phyloP scores from a whole-genome alignment of 805 yeast genomes.

The Wickerhamiella sergipiensis region DNA sequence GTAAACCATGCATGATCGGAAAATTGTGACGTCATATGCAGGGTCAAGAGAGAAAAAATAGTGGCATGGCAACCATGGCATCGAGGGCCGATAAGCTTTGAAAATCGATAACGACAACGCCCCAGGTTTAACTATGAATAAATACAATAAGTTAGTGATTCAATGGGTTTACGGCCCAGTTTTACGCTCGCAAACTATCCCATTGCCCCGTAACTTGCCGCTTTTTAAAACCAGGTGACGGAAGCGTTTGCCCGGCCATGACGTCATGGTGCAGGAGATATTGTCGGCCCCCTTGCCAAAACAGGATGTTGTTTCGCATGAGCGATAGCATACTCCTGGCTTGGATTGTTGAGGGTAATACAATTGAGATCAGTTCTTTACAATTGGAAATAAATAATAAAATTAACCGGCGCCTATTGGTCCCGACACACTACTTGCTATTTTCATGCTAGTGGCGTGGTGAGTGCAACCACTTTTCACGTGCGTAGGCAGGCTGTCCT shows the following conservation, averaged over 20 bases:
- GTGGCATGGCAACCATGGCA: neutral
- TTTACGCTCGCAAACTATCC: neutral
- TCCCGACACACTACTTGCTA: too few species aligned
- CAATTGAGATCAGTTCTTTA: too few species aligned
- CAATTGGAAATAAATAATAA: too few species aligned
- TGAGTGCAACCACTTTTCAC: neutral
- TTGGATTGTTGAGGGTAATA: neutral
- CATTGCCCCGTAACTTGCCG: neutral
- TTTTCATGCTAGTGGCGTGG: neutral
- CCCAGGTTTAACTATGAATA: neutral
- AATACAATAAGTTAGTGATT: neutral
- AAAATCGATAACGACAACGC: neutral
- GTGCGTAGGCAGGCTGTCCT: neutral
- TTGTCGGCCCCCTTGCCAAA: neutral
- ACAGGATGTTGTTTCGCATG: neutral
- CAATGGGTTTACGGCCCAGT: neutral
- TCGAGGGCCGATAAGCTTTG: neutral
- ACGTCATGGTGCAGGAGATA: neutral
- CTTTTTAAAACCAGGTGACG: neutral
- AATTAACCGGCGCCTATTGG: neutral
- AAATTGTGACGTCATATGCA: neutral
- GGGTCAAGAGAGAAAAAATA: neutral
- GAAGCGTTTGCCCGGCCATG: neutral
- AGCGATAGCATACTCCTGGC: neutral
- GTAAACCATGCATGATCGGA: neutral